Evolutionary conservation across 768 basidiomycete species (phyloP).

Genomic region (Artomyces pyxidatus): DNA sequence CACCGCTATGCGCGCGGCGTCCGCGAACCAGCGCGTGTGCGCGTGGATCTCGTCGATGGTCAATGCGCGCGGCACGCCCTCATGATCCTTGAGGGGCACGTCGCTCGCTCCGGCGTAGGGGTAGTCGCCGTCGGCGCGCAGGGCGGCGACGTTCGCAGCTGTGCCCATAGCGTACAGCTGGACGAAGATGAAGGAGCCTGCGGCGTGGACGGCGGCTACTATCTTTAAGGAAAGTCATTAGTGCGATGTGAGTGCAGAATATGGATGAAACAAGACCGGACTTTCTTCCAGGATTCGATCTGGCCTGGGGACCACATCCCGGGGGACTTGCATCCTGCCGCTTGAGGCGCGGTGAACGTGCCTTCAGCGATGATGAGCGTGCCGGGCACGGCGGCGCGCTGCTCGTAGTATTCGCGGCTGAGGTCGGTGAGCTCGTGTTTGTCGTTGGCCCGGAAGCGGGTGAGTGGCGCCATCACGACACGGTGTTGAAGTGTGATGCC

Average conservation of each 20-base stretch:
- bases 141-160: constrained; percentile 6
- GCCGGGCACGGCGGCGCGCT: constrained; percentile 12
- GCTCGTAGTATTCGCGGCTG: constrained; percentile 3
- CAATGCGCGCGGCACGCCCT: constrained; percentile 9
- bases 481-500: too few species aligned
- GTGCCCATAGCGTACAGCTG: constrained; percentile 33
- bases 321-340: constrained; percentile 24
- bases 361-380: constrained; percentile 27
- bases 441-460: constrained; percentile 11
- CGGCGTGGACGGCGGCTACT: constrained; percentile 27
- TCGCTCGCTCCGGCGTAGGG: neutral
- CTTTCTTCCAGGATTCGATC: constrained; percentile 3
- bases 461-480: constrained; percentile 18
- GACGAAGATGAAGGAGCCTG: constrained; percentile 25
- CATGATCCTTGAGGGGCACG: neutral
- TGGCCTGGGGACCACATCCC: constrained; percentile 19
- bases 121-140: neutral
- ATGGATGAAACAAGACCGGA: neutral
- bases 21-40: constrained; percentile 18
- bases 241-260: neutral
- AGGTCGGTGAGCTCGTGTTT: constrained; percentile 10
- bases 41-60: constrained; percentile 15
- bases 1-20: constrained; percentile 27
- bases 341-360: constrained; percentile 20
- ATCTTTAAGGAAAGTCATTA: constrained; percentile 14